Evolutionary conservation across 805 yeast species (phyloP), one percentile per base, ranked within the genome.

Genomic region (Aciculoconidium aculeatum): DNA sequence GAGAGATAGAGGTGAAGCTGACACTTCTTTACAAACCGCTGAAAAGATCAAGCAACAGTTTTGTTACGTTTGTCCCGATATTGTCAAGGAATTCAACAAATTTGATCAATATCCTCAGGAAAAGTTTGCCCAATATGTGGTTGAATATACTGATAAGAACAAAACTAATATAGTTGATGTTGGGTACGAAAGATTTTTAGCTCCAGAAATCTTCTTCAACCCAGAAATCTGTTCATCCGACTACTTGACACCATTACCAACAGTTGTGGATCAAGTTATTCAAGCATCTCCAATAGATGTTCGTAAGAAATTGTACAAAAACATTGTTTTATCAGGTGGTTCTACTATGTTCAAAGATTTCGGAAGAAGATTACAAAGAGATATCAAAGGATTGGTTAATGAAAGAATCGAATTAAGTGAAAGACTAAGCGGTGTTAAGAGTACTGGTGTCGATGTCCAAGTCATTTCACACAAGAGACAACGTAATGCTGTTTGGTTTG

Each of bases 401-500:
- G 87, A 83, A 40, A 79, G 99, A 61, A 86, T 92, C 37, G 76
- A 78, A 31, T 69, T 70, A 36, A 80, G 88, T 53, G 98, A 92
- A 61, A 66, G 67, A 46, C 64, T 79, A 36, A 76, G 87, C 47
- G 80, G 80, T 32, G 71, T 75, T 23, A 82, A 77, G 53, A 79
- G 94, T 15, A 81, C 94, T 17, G 99, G 99, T 55, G 94, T 92
- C 29, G 94, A 87, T 34, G 99, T 92, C 33, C 94, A 85, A 62
- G 99, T 92, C 38, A 88, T 92, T 42, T 77, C 94, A 16, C 99
- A 92, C 65, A 87, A 90, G 67, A 83, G 92, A 62, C 99, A 92
- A 67, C 76, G 96, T 57, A 86, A 92, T 51, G 99, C 99, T 3
- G 99, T 92, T 35, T 92, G 99, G 99, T 92, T 90, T 55, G 99